Evolutionary conservation across 1,284 basidiomycete genomes (phyloP), one percentile per base, ranked within the genome.

Genomic region (Boletus holoroseus): DNA sequence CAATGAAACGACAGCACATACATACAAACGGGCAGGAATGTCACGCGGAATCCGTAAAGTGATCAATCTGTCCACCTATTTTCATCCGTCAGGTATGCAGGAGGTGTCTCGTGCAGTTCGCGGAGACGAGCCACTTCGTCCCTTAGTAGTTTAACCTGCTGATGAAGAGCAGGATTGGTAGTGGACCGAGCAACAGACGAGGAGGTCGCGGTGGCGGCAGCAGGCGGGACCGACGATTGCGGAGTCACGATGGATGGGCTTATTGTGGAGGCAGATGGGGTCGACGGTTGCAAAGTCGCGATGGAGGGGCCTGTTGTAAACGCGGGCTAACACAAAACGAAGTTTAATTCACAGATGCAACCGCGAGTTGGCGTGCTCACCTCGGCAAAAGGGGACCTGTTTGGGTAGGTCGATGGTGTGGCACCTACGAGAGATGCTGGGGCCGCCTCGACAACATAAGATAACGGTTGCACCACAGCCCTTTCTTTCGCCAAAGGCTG

Each of bases 101-200:
- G 54, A 9, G 54, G 54, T 18, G 18, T 12, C 3, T 49, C 43
- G 1, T 30, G 53, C 3, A 50, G 7, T 8, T 43, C 4, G 12
- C 47, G 45, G 7, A 60, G 53, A 28, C 31, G 56, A 22, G 46
- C 36, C 0, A 63, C 47, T 16, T 60, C 61, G 6, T 36, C 48
- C 22, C 58, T 49, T 0, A 61, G 46, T 3, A 15, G n/a, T 7
- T 31, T 50, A 15, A 61, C 45, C 9, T 60, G 43, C 18, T 39
- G 43, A 2, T 16, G 1, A 1, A 59, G 24, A 5, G 7, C 26
- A 12, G 5, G 1, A 18, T 44, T 26, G n/a, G 37, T 11, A 15
- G 6, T 2, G 5, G 45, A 18, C 7, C 9, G 20, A 39, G 9
- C 11, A 18, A 11, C 24, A 6, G 41, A 18, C 18, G 44, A 15